Evolutionary conservation across 371 early-diverging fungal genomes (phyloP).

Genomic region (Mortierella sp.): DNA sequence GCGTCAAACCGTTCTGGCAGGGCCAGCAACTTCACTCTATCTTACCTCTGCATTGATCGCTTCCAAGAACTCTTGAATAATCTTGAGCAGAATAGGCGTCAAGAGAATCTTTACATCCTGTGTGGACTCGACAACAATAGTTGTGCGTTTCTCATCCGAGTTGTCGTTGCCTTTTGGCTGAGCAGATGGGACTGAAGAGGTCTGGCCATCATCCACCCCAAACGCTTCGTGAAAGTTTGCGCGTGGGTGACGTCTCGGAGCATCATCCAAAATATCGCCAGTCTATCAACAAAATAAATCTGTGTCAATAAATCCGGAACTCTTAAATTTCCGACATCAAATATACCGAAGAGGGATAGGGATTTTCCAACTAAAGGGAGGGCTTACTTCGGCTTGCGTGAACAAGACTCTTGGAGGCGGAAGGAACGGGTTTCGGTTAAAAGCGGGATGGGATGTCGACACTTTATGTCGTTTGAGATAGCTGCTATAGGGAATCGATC

Average conservation of each 20-base stretch:
- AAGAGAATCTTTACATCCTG: conserved; percentile 68
- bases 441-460: conserved; percentile 43
- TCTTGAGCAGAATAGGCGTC: conserved; percentile 79
- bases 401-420: conserved; percentile 60
- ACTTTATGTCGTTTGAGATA: conserved; percentile 69
- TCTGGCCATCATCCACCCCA: conserved; percentile 15
- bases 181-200: conserved; percentile 23
- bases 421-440: conserved; percentile 56
- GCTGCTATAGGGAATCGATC: conserved; percentile 77
- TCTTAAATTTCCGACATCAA: too few species aligned
- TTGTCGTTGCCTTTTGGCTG: conserved; percentile 28
- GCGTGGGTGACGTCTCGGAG: conserved; percentile 41
- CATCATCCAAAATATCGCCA: conserved; percentile 38
- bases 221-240: conserved; percentile 49
- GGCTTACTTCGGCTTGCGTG: conserved; percentile 30
- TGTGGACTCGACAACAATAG: conserved; percentile 69
- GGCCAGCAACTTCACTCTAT: not conserved
- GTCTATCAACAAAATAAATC: conserved; percentile 8
- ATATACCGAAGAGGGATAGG: too few species aligned
- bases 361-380: too few species aligned
- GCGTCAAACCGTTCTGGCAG: conserved; percentile 2
- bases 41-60: conserved; percentile 72
- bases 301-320: too few species aligned
- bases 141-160: conserved; percentile 54
- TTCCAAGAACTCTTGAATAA: conserved; percentile 78